These are phyloP conservation scores for Apiospora kogelbergensis DNA, from an alignment of 2,329 filamentous ascomycete genomes.

Conservation along the genomic window DNA sequence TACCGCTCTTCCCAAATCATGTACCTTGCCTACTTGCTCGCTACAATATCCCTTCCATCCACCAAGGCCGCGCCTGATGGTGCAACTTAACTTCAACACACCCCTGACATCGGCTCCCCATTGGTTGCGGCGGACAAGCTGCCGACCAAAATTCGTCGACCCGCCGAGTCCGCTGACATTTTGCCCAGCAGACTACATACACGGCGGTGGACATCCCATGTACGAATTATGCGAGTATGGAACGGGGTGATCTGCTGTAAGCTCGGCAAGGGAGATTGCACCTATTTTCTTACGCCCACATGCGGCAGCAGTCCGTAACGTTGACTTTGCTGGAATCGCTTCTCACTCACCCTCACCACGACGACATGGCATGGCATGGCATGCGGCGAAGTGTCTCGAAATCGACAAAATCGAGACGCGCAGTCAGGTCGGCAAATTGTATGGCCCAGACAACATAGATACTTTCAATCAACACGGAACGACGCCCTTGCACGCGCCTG, in stretches of 20 bases:
- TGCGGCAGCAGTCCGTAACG: neutral
- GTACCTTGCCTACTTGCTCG: neutral
- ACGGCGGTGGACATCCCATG: neutral
- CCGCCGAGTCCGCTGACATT: constrained; percentile 3
- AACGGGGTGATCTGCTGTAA: constrained; percentile 5
- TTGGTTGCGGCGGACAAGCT: neutral
- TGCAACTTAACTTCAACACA: constrained; percentile 1
- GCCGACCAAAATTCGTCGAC: constrained; percentile 2
- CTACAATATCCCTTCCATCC: neutral
- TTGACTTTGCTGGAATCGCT: neutral
- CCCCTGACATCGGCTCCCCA: neutral
- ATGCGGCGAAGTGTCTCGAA: neutral
- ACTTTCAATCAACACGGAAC: neutral
- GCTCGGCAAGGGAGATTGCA: constrained; percentile 1
- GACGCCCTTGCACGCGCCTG: neutral
- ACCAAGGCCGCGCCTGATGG: constrained; percentile 1
- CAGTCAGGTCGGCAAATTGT: neutral
- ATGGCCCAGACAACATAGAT: neutral
- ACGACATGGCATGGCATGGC: neutral
- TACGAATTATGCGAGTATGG: constrained; percentile 3
- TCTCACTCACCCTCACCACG: neutral
- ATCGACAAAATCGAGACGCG: neutral
- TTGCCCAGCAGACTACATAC: neutral
- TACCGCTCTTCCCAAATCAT: neutral
- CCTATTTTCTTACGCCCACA: neutral